These are phyloP conservation scores for Tylopilus balloui DNA, from an alignment of 768 basidiomycete species.

Conservation along the genomic window DNA sequence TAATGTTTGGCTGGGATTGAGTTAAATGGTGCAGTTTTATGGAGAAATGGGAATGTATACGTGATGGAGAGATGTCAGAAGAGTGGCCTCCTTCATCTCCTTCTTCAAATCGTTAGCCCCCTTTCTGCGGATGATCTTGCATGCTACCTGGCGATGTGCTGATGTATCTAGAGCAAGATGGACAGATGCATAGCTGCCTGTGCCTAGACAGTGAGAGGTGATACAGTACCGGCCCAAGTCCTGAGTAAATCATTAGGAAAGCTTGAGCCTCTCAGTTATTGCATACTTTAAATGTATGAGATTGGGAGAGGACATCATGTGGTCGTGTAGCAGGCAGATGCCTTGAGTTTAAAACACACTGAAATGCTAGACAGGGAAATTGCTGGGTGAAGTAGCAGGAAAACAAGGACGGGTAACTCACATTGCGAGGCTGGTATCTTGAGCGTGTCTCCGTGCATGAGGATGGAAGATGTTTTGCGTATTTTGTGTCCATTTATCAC, in stretches of 20 bases:
- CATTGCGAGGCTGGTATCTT: conserved; percentile 65
- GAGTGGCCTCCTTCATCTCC: conserved; percentile 76
- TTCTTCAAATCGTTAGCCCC: conserved; percentile 37
- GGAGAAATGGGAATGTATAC: conserved; percentile 37
- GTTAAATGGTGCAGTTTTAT: background rate
- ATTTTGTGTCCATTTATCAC: conserved; percentile 66
- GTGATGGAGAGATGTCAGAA: conserved; percentile 67
- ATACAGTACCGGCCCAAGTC: conserved; percentile 63
- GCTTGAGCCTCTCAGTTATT: background rate
- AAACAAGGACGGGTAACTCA: conserved; percentile 20
- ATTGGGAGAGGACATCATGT: conserved; percentile 56
- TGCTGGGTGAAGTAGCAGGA: background rate
- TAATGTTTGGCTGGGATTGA: conserved; percentile 67
- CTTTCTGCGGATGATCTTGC: conserved; percentile 73
- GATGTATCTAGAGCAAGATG: conserved; percentile 67
- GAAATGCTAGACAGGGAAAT: conserved; percentile 46
- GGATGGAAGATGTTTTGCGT: conserved; percentile 59
- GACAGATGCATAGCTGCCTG: conserved; percentile 78
- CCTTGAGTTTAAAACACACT: conserved; percentile 56
- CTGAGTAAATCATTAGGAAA: conserved; percentile 31
- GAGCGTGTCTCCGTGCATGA: conserved; percentile 73
- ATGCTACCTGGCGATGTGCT: conserved; percentile 71
- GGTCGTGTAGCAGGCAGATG: conserved; percentile 48
- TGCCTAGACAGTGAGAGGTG: conserved; percentile 76
- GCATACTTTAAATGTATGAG: conserved; percentile 51